Evolutionary conservation across 371 early-diverging fungal species (phyloP), one percentile per base, ranked within the genome.

Genomic region (Rhizopus stolonifer): DNA sequence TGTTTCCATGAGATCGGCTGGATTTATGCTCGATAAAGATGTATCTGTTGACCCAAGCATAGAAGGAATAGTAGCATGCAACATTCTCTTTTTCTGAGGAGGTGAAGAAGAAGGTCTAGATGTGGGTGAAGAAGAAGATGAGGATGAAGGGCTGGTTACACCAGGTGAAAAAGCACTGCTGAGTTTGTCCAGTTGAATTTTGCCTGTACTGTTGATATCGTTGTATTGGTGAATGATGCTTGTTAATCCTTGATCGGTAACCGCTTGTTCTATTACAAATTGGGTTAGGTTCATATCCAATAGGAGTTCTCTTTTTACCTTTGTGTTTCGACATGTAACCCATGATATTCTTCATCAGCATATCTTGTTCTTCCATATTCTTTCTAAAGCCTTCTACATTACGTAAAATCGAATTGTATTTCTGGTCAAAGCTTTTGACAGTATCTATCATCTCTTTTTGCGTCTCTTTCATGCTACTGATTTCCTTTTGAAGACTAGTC

Each of bases 401-500:
- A 22, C 54, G 52, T n/a, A 63, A 32, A 2, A 63, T 52, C 17
- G 47, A n/a, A 34, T 22, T 58, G 44, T 63, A 63, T 14, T 63
- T 63, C 24, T 58, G 49, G 43, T 63, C 58, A 48, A 47, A 63
- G 9, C 26, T 31, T 23, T 63, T 54, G 18, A 63, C 32, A 26
- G 48, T 55, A 11, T 59, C 52, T 11, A 52, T 52, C 67, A 74
- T 71, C 13, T 53, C 56, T 17, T 58, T 60, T 26, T 74, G 74
- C 14, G 57, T 47, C 14, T 70, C 53, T 34, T 74, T 70, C 22
- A 76, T 47, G 6, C 61, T 45, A 11, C 69, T 69, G 31, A 82
- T 72, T 49, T 80, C 73, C n/a, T 62, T 63, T 59, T 82, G 84
- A 21, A 84, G 52, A 46, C 63, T 67, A 2, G 49, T 46, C 11